Percentiles rank a stretch among this genome's conserved stretches.
Evolutionary conservation across 768 basidiomycete genomes (phyloP).

Genomic region (Suillus subaureus): DNA sequence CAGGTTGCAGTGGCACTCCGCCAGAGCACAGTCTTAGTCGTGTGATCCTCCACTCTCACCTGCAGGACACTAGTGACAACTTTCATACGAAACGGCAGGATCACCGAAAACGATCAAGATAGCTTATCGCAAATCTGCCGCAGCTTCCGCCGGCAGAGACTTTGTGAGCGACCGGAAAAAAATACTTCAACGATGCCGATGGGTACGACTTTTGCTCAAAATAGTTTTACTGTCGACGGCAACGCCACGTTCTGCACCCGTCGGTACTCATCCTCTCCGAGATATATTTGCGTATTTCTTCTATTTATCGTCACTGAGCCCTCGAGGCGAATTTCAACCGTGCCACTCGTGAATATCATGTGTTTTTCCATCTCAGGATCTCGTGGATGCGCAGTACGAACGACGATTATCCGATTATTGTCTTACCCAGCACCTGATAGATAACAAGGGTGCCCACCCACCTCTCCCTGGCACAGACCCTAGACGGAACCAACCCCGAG

Average conservation of each 20-base stretch:
- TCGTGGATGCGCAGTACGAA: background rate
- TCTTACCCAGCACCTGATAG: background rate
- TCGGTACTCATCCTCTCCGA: background rate
- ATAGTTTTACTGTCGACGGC: background rate
- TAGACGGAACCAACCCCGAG: background rate
- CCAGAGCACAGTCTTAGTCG: background rate
- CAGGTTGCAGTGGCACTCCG: background rate
- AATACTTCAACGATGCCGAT: background rate
- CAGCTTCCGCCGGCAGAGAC: background rate
- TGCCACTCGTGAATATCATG: background rate
- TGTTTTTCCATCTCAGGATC: background rate
- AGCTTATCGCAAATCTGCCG: background rate
- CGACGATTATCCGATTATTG: background rate
- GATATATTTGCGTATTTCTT: background rate
- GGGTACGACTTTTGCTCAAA: background rate
- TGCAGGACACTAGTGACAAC: background rate
- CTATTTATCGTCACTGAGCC: background rate
- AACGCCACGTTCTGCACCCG: background rate
- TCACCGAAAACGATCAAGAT: background rate
- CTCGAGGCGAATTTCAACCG: background rate
- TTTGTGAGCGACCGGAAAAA: background rate
- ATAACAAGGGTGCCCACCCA: background rate
- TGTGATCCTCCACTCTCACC: constrained; percentile 2
- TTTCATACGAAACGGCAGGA: background rate
- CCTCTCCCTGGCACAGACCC: background rate